Conservation (phyloP, 139 green algal genomes). For the Gonium pectorale region DNA sequence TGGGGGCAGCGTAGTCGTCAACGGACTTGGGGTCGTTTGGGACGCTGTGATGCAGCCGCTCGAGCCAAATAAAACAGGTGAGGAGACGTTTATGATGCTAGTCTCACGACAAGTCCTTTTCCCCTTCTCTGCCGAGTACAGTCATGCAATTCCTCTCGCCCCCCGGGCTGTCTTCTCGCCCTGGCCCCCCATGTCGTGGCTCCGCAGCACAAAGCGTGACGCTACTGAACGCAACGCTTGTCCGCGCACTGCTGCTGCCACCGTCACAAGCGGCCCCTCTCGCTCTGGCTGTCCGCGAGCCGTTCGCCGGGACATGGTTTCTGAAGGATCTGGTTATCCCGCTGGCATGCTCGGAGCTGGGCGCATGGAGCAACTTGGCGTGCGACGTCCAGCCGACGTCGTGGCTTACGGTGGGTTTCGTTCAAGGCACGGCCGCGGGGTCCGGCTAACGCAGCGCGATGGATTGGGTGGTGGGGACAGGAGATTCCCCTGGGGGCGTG, state of each 20-base stretch:
- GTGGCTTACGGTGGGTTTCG: conserved; percentile 32
- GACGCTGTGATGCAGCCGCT: background rate
- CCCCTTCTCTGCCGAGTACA: background rate
- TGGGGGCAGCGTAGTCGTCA: too few relatives aligned
- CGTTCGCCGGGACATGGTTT: background rate
- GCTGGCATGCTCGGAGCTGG: background rate
- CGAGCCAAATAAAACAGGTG: background rate
- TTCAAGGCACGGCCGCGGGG: background rate
- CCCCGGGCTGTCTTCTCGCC: too few relatives aligned
- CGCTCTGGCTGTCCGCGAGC: background rate
- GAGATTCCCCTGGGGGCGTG: too few relatives aligned
- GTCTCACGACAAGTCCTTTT: too few relatives aligned
- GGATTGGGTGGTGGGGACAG: too few relatives aligned
- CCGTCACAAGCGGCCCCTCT: background rate
- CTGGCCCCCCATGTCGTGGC: too few relatives aligned
- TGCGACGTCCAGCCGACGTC: background rate
- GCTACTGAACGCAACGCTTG: background rate
- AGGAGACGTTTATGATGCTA: too few relatives aligned
- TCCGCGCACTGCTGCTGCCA: background rate
- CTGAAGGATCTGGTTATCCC: background rate
- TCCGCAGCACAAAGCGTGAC: background rate
- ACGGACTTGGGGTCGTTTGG: conserved; percentile 4
- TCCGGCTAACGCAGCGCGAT: too few relatives aligned
- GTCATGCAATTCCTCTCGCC: background rate
- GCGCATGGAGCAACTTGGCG: background rate